Base-by-base conservation (phyloP, 208 protist genomes). In the Endotrypanum monterogeii region DNA sequence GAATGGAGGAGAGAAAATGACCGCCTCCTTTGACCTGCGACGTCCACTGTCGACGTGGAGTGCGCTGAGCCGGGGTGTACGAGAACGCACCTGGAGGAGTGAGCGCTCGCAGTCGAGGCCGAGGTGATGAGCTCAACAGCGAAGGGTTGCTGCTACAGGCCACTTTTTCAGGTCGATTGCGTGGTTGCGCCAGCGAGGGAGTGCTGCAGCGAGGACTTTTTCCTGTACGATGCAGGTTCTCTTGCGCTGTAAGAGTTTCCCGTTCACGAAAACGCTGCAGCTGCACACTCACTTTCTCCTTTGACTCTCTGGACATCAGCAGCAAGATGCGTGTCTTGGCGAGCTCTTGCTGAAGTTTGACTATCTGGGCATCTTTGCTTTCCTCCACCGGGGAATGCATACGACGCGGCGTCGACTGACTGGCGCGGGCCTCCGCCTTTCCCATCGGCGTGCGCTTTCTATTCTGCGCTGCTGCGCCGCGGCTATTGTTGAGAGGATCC, bases 281-380 rank as follows among this genome's bases (percentile, higher is more conserved):
- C 62, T 93, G 73, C 56, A 80, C 55, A 67, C 66, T 51, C 55
- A 90, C 72, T 52, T 76, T 76, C 65, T 87, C 79, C 46, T 79
- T 78, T 60, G 80, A 68, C 57, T 85, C 79, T 54, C 82, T 84
- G 16, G 77, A 77, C 56, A 80, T 63, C 35, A 87, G 71, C 18
- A 92, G 63, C 18, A 65, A 41, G 25, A 71, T 85, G 71, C 91
- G 89, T 32, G 83, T 69, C 56, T 87, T 91, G 65, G 89, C 83
- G 30, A 96, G 80, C 74, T 90, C 84, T 71, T 93, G 89, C 46
- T 96, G 79, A 56, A 96, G 57, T 39, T 75, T 69, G 0, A 70
- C 79, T 37, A 92, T 73, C 37, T 82, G 79, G 25, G 65, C 63
- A 48, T 93, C 75, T 50, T 80, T 80, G 54, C 69, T 63, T 57